These are phyloP conservation scores for Colletotrichum filicis DNA, from an alignment of 2,329 filamentous ascomycete species.

Conservation along the genomic window DNA sequence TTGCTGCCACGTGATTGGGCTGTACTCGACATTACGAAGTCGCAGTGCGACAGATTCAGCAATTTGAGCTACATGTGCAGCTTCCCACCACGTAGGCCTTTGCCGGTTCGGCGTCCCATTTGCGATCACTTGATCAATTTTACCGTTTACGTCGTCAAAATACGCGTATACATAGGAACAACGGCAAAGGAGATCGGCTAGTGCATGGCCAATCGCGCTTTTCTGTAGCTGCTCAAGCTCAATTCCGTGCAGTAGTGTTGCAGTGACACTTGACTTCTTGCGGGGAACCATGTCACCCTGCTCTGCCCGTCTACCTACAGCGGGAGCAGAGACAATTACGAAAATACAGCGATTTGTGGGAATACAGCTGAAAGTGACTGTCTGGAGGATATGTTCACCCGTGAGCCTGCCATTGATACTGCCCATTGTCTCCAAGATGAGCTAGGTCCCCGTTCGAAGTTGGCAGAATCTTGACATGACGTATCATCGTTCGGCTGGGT, in stretches of 20 bases:
- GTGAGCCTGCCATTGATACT: neutral
- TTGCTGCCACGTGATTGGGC: neutral
- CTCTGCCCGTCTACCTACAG: neutral
- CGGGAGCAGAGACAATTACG: neutral
- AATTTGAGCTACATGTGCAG: neutral
- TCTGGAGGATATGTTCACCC: neutral
- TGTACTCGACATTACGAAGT: neutral
- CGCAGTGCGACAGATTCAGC: neutral
- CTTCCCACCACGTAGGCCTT: accelerated
- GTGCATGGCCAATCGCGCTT: neutral
- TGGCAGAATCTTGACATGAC: neutral
- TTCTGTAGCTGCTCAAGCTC: neutral
- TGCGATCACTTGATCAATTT: neutral
- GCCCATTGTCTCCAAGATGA: neutral
- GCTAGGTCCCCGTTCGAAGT: neutral
- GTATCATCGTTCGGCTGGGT: neutral
- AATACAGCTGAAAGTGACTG: neutral
- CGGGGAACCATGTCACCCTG: neutral
- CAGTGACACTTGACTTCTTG: neutral
- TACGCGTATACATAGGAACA: neutral
- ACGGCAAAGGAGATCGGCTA: neutral
- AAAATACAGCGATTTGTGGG: neutral
- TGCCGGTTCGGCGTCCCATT: too few relatives aligned
- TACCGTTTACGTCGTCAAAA: neutral
- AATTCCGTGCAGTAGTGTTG: neutral